Evolutionary conservation across 2,329 filamentous ascomycete species (phyloP).

Genomic region (Trichoderma hamatum): DNA sequence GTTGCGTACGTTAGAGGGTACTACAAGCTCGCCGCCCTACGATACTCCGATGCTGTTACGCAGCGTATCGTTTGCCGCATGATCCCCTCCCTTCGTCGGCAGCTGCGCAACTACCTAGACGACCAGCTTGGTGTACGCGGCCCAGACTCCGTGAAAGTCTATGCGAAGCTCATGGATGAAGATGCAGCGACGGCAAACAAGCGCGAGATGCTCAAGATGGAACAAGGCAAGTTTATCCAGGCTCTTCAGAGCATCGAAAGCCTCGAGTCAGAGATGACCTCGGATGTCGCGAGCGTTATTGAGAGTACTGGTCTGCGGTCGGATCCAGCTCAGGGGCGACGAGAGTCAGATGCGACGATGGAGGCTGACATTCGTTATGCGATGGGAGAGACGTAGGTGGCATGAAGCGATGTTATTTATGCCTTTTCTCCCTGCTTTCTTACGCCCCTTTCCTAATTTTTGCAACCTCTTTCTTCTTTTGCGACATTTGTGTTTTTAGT

Average conservation of each 20-base stretch:
- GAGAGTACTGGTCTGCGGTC: conserved; percentile 3
- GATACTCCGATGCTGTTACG: conserved; percentile 62
- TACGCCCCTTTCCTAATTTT: neutral
- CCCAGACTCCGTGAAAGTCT: conserved; percentile 37
- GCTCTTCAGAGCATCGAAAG: conserved; percentile 51
- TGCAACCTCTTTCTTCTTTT: neutral
- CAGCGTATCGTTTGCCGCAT: conserved; percentile 54
- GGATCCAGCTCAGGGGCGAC: neutral
- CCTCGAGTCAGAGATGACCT: conserved; percentile 43
- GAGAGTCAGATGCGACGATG: conserved; percentile 26
- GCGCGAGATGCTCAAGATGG: conserved; percentile 47
- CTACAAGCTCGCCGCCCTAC: conserved; percentile 66
- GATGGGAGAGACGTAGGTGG: neutral
- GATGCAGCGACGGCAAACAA: conserved; percentile 47
- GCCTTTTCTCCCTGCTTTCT: too few relatives aligned
- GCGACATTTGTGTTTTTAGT: neutral
- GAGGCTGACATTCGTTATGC: conserved; percentile 7
- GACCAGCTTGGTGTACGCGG: conserved; percentile 47
- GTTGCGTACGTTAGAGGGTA: conserved; percentile 67
- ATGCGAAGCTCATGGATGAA: conserved; percentile 53
- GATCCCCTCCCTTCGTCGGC: conserved; percentile 48
- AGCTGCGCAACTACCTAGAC: conserved; percentile 49
- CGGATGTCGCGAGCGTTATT: conserved; percentile 4
- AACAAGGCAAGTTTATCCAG: conserved; percentile 51
- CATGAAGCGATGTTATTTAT: neutral